These are phyloP conservation scores for Jackrogersella multiformis DNA, from an alignment of 495 filamentous ascomycete species.

Conservation along the genomic window DNA sequence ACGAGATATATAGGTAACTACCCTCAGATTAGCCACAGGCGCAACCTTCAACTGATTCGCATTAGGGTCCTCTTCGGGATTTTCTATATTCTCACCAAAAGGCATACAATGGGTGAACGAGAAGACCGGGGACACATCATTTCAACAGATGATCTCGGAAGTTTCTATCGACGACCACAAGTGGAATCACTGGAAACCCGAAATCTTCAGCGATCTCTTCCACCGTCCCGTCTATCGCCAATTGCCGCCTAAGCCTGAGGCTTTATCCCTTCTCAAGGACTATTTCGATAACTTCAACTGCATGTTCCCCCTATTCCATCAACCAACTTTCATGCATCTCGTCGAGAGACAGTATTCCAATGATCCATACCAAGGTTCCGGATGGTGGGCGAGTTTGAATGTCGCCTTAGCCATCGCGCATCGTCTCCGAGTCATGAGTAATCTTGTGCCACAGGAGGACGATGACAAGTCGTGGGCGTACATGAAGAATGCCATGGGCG, in stretches of 20 bases:
- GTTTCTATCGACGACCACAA: slow-evolving; percentile 85
- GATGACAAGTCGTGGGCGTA: slow-evolving; percentile 94
- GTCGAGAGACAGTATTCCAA: slow-evolving; percentile 91
- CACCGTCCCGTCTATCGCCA: slow-evolving; percentile 81
- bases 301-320: slow-evolving; percentile 97
- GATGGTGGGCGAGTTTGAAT: slow-evolving; percentile 98
- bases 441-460: slow-evolving; percentile 86
- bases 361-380: slow-evolving; percentile 93
- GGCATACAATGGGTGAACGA: slow-evolving; percentile 99
- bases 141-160: slow-evolving; percentile 93
- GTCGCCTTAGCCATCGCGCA: slow-evolving; percentile 92
- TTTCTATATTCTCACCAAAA: slow-evolving; percentile 97
- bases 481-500: slow-evolving; percentile 94
- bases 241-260: slow-evolving; percentile 82
- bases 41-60: slow-evolving; percentile 36
- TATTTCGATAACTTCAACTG: slow-evolving; percentile 99
- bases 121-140: slow-evolving; percentile 93
- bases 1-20: slow-evolving; percentile 91
- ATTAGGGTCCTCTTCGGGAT: slow-evolving; percentile 92
- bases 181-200: slow-evolving; percentile 95
- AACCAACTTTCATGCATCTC: slow-evolving; percentile 96
- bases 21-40: background rate
- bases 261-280: slow-evolving; percentile 83
- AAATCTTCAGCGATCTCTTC: slow-evolving; percentile 95
- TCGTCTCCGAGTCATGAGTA: slow-evolving; percentile 93